These are phyloP conservation scores for Pleurotus tuoliensis DNA, from an alignment of 768 basidiomycete species.

Conservation along the genomic window DNA sequence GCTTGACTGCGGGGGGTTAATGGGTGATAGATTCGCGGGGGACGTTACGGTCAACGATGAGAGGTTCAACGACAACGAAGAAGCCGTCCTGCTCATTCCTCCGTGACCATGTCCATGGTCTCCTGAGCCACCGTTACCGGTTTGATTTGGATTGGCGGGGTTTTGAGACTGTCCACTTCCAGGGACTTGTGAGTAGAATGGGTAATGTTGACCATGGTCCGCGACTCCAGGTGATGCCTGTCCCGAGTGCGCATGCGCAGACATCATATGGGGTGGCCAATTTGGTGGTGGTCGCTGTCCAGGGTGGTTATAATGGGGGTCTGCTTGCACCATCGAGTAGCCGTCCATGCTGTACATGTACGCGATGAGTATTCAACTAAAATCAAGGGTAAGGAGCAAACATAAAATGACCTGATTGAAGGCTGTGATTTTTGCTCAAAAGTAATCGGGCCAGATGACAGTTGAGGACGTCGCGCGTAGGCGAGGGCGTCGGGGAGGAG, in stretches of 20 bases:
- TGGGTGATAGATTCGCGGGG: conserved; percentile 62
- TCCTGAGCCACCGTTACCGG: conserved; percentile 24
- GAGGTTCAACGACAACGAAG: conserved; percentile 62
- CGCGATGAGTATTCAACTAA: background rate
- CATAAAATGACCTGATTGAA: conserved; percentile 1
- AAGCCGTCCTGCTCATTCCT: conserved; percentile 22
- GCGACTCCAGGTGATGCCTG: conserved; percentile 6
- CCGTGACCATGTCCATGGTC: conserved; percentile 23
- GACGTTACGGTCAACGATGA: conserved; percentile 63
- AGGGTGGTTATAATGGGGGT: conserved; percentile 8
- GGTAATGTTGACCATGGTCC: conserved; percentile 9
- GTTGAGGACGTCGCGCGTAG: conserved; percentile 1
- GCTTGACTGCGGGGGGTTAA: conserved; percentile 38
- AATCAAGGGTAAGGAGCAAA: background rate
- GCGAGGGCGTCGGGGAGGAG: conserved; percentile 4
- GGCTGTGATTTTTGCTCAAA: background rate
- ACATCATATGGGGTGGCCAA: conserved; percentile 15
- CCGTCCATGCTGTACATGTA: conserved; percentile 1
- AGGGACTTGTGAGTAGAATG: background rate
- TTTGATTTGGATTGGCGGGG: conserved; percentile 25
- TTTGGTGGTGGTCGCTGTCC: conserved; percentile 12
- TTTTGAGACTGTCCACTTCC: conserved; percentile 21
- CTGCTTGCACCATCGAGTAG: conserved; percentile 12
- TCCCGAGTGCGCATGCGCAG: conserved; percentile 4
- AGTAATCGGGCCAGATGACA: background rate